Conservation (phyloP, 1,284 basidiomycete genomes). For the Fomitopsis schrenkii region DNA sequence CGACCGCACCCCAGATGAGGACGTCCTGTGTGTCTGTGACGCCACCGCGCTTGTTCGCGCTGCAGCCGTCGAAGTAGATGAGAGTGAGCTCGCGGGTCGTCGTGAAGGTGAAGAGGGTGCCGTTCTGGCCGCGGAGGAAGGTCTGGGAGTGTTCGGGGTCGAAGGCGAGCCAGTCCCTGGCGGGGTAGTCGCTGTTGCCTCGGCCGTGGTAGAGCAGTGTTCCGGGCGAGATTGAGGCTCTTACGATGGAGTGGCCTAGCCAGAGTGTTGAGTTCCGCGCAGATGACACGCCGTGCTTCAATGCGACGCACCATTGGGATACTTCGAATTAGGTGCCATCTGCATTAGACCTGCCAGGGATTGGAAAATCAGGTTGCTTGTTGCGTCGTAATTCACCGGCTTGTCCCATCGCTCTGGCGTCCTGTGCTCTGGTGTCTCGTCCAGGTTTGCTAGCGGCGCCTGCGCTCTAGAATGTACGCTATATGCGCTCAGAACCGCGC, state of each 20-base stretch:
- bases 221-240: not conserved
- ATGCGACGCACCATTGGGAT: not conserved
- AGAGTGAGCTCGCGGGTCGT: not conserved
- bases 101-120: not conserved
- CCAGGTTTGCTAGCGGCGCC: not conserved
- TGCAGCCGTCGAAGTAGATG: not conserved
- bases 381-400: not conserved
- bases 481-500: too few relatives aligned
- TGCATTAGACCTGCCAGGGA: not conserved
- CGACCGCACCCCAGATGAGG: slow-evolving; percentile 1
- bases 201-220: not conserved
- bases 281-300: not conserved
- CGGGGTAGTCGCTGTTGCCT: not conserved
- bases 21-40: slow-evolving; percentile 1
- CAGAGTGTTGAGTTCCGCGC: not conserved
- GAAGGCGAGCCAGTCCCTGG: not conserved
- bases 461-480: not conserved
- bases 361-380: not conserved
- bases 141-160: slow-evolving; percentile 1
- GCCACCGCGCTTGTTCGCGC: not conserved
- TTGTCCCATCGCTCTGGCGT: not conserved
- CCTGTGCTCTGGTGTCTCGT: too few relatives aligned
- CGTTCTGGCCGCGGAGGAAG: not conserved
- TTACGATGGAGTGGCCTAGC: not conserved
- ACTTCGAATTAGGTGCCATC: not conserved